Conservation (phyloP, 1,284 basidiomycete species). For the Agroathelia rolfsii region DNA sequence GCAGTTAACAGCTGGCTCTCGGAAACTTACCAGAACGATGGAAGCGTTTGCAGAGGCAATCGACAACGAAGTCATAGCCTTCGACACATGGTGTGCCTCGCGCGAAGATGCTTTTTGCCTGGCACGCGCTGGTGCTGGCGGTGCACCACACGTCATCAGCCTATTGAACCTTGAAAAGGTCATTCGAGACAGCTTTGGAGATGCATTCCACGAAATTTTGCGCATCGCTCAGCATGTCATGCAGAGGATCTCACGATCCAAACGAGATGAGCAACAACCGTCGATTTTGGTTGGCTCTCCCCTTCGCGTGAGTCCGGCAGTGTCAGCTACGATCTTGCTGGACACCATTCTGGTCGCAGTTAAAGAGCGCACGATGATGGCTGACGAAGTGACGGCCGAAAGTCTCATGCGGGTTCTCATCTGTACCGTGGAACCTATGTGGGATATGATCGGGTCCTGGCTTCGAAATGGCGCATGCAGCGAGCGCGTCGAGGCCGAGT, state of each 20-base stretch:
- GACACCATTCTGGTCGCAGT: conserved; percentile 50
- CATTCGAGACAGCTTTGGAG: conserved; percentile 45
- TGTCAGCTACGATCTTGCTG: conserved; percentile 44
- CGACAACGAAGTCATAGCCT: conserved; percentile 41
- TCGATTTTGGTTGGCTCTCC: conserved; percentile 34
- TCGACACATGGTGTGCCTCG: conserved; percentile 63
- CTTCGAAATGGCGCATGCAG: conserved; percentile 43
- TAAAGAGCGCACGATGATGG: conserved; percentile 45
- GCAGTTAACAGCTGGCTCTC: conserved; percentile 12
- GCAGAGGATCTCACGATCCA: conserved; percentile 19
- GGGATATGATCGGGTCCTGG: conserved; percentile 69
- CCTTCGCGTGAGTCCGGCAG: conserved; percentile 36
- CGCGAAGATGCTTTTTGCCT: conserved; percentile 57
- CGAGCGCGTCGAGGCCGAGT: conserved; percentile 57
- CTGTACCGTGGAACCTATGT: conserved; percentile 56
- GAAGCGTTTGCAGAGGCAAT: conserved; percentile 78
- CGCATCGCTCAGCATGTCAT: conserved; percentile 29
- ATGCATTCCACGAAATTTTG: conserved; percentile 45
- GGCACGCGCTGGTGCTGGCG: conserved; percentile 36
- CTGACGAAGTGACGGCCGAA: conserved; percentile 41
- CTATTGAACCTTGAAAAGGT: conserved; percentile 55
- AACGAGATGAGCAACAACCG: conserved; percentile 19
- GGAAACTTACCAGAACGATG: conserved; percentile 42
- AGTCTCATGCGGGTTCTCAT: conserved; percentile 55
- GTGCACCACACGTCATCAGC: conserved; percentile 46